These are phyloP conservation scores for Globisporangium viniferum DNA, from an alignment of 352 stramenopile species.

Conservation along the genomic window DNA sequence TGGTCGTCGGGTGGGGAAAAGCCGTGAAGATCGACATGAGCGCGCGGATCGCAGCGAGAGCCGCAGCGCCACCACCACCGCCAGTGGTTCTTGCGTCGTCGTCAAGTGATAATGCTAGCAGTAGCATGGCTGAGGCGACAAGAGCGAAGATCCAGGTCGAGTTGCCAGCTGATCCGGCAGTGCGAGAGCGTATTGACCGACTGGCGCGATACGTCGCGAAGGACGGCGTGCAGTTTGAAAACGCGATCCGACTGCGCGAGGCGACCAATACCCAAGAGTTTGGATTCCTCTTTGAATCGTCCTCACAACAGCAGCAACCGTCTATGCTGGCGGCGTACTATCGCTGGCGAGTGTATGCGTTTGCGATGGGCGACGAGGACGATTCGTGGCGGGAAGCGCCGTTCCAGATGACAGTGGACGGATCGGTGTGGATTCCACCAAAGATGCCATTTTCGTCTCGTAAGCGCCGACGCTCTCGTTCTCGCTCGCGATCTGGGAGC, in stretches of 20 bases:
- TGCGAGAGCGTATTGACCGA: constrained; percentile 37
- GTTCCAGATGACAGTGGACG: constrained; percentile 63
- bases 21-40: constrained; percentile 68
- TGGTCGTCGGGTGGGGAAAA: constrained; percentile 82
- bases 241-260: constrained; percentile 49
- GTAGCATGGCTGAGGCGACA: constrained; percentile 1
- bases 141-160: constrained; percentile 32
- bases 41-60: constrained; percentile 9
- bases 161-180: constrained; percentile 28
- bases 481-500: constrained; percentile 17
- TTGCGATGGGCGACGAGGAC: constrained; percentile 63
- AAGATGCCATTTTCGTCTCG: constrained; percentile 19
- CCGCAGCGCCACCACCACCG: constrained; percentile 9
- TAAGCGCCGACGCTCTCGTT: constrained; percentile 21
- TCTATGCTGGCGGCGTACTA: constrained; percentile 50
- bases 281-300: constrained; percentile 49
- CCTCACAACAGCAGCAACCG: constrained; percentile 11
- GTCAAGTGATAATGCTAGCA: background rate
- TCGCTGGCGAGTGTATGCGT: constrained; percentile 68
- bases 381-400: constrained; percentile 41
- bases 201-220: constrained; percentile 61
- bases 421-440: constrained; percentile 61
- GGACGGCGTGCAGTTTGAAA: constrained; percentile 68
- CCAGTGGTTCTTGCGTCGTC: constrained; percentile 4
- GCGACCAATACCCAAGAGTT: constrained; percentile 28